phyloP scores from a whole-genome alignment of 1,139 yeast species.

The Blastobotrys aristatus region DNA sequence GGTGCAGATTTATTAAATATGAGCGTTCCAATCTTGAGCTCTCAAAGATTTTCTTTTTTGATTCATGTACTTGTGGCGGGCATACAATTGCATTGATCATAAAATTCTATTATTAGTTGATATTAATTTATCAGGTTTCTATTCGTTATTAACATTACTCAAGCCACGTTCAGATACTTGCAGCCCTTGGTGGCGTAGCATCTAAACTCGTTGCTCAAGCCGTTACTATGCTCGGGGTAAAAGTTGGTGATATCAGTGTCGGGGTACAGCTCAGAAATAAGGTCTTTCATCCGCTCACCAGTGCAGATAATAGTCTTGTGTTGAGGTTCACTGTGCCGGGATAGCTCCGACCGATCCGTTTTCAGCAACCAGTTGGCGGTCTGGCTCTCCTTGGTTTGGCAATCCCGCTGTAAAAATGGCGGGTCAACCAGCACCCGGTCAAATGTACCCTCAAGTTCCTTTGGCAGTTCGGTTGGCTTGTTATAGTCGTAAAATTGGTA shows the following conservation, averaged over 20 bases:
- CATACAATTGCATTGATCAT: no score
- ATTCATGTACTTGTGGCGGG: background rate
- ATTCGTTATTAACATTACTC: background rate
- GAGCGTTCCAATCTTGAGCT: background rate
- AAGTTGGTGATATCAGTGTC: slow-evolving; percentile 60
- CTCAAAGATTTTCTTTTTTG: slow-evolving; percentile 1
- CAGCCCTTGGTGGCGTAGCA: slow-evolving; percentile 73
- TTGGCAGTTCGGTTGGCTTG: slow-evolving; percentile 59
- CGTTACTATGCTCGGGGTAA: slow-evolving; percentile 76
- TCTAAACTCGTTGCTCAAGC: slow-evolving; percentile 79
- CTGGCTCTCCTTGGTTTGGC: slow-evolving; percentile 62
- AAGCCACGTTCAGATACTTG: background rate
- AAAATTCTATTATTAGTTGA: no score
- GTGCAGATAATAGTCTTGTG: slow-evolving; percentile 67
- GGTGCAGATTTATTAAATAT: no score
- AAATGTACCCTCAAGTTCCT: slow-evolving; percentile 52
- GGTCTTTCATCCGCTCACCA: slow-evolving; percentile 76
- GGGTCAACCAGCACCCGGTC: slow-evolving; percentile 82
- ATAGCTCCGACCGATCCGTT: slow-evolving; percentile 10
- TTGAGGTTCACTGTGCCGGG: slow-evolving; percentile 38
- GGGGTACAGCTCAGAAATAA: slow-evolving; percentile 59
- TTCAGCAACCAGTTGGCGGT: slow-evolving; percentile 61
- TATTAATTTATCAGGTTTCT: background rate
- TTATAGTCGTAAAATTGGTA: slow-evolving; percentile 75
- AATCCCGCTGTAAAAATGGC: slow-evolving; percentile 75